Conservation (phyloP, 495 filamentous ascomycete genomes). For the Clohesyomyces aquaticus region DNA sequence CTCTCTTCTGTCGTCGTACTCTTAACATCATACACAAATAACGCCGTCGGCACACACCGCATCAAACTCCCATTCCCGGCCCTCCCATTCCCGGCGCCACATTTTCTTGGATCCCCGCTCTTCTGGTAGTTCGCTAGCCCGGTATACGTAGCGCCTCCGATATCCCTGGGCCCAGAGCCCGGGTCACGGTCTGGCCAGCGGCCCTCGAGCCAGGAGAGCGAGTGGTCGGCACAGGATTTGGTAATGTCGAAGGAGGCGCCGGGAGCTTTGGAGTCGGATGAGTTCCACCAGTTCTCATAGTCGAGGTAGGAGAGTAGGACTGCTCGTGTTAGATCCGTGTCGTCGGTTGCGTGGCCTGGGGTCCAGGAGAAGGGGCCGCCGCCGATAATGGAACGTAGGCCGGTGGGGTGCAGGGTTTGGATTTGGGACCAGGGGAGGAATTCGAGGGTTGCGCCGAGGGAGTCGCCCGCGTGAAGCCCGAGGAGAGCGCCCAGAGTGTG, state of each 20-base stretch:
- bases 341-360: slow-evolving; percentile 34
- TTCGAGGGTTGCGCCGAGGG: slow-evolving; percentile 29
- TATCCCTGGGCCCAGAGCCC: slow-evolving; percentile 22
- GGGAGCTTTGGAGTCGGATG: neutral
- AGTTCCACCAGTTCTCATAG: neutral
- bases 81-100: slow-evolving; percentile 18
- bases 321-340: slow-evolving; percentile 35
- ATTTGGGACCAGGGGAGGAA: slow-evolving; percentile 24
- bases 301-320: slow-evolving; percentile 36
- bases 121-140: slow-evolving; percentile 19
- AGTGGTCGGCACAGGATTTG: slow-evolving; percentile 26
- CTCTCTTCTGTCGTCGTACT: slow-evolving; percentile 1
- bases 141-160: slow-evolving; percentile 23
- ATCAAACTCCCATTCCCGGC: slow-evolving; percentile 39
- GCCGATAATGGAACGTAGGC: slow-evolving; percentile 28
- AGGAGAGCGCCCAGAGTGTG: slow-evolving; percentile 27
- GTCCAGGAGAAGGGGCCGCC: slow-evolving; percentile 34
- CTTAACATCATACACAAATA: too few relatives aligned
- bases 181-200: slow-evolving; percentile 30
- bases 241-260: slow-evolving; percentile 15
- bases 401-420: slow-evolving; percentile 18
- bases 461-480: slow-evolving; percentile 28
- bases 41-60: slow-evolving; percentile 30
- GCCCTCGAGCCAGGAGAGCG: slow-evolving; percentile 21
- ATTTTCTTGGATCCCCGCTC: neutral